Evolutionary conservation across 2,329 filamentous ascomycete species (phyloP).

Genomic region (Beauveria australis): DNA sequence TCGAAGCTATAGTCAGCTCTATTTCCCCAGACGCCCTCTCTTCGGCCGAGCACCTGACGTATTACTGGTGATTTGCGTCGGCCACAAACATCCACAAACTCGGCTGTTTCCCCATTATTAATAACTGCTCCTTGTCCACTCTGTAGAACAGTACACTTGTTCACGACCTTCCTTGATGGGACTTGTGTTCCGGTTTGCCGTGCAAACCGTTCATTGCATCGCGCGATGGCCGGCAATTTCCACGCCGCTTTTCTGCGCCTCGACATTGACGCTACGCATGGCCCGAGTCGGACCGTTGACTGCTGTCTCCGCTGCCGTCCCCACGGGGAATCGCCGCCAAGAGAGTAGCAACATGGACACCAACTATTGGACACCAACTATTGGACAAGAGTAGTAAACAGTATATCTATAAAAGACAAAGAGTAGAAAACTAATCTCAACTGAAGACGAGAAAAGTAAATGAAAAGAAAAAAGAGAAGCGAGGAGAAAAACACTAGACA

Average conservation of each 20-base stretch:
- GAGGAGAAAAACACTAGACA: too few relatives aligned
- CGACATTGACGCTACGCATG: not conserved
- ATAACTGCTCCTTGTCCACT: not conserved
- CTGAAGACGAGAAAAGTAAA: too few relatives aligned
- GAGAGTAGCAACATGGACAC: too few relatives aligned
- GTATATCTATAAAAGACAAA: too few relatives aligned
- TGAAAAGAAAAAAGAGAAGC: too few relatives aligned
- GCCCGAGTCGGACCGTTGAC: conserved; percentile 2
- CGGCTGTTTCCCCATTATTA: not conserved
- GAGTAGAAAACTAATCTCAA: too few relatives aligned
- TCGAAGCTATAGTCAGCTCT: not conserved
- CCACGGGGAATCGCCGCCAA: conserved; percentile 1
- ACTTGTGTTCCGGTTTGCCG: not conserved
- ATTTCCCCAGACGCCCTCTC: not conserved
- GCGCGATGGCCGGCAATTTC: not conserved
- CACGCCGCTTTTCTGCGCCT: not conserved
- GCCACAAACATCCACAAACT: not conserved
- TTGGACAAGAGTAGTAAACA: too few relatives aligned
- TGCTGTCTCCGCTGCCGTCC: not conserved
- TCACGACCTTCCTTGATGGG: conserved; percentile 2
- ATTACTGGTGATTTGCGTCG: not conserved
- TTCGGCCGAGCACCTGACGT: not conserved
- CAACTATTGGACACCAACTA: too few relatives aligned
- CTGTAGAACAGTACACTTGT: not conserved
- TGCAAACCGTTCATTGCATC: not conserved